Evolutionary conservation across 1,284 basidiomycete species (phyloP).

Genomic region (Volvariella volvacea): DNA sequence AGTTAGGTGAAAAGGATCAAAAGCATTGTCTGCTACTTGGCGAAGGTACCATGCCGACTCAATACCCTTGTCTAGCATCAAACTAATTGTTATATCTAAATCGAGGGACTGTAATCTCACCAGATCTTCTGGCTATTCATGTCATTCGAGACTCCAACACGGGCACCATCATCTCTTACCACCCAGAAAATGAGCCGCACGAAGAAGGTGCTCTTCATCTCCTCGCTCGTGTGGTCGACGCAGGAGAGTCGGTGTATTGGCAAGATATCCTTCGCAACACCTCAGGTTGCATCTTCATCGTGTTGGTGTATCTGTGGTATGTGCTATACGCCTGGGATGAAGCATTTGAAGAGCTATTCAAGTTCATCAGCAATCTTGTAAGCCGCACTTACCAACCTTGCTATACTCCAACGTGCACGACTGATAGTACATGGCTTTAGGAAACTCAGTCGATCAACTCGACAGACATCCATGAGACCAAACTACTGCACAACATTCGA

Average conservation of each 20-base stretch:
- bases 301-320: slow-evolving; percentile 49
- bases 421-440: too few relatives aligned
- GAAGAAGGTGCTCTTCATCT: too few relatives aligned
- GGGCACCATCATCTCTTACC: slow-evolving; percentile 35
- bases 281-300: slow-evolving; percentile 44
- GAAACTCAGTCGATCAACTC: too few relatives aligned
- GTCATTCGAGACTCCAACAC: slow-evolving; percentile 32
- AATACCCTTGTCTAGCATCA: too few relatives aligned
- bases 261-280: slow-evolving; percentile 39
- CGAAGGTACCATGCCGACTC: too few relatives aligned
- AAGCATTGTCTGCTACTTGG: too few relatives aligned
- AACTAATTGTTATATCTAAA: too few relatives aligned
- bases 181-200: slow-evolving; percentile 22
- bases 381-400: too few relatives aligned
- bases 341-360: slow-evolving; percentile 41
- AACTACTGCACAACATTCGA: slow-evolving; percentile 34
- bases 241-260: too few relatives aligned
- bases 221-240: too few relatives aligned
- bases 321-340: slow-evolving; percentile 55
- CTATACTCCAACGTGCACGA: neutral
- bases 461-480: slow-evolving; percentile 28
- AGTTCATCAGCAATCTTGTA: slow-evolving; percentile 39
- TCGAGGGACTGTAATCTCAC: too few relatives aligned
- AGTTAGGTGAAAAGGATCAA: too few relatives aligned
- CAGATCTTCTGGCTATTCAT: slow-evolving; percentile 35